Percentiles rank a stretch among this genome's conserved stretches.
Conservation (phyloP, 164 flowering plant genomes). For the Stephania yunnanensis region DNA sequence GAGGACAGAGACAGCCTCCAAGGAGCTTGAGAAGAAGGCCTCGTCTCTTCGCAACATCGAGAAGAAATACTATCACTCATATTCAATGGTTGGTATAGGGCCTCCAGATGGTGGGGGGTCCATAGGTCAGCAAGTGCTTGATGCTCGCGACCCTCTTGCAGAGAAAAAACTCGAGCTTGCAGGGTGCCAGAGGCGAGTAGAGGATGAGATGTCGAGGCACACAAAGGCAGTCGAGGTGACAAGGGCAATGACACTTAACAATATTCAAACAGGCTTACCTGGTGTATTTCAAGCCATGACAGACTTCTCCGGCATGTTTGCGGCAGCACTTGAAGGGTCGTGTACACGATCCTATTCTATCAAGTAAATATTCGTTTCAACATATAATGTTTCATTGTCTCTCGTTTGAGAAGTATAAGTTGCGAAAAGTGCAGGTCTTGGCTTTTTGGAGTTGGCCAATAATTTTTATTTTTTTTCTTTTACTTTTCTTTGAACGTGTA, state of each 20-base stretch:
- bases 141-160: conserved; percentile 84
- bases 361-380: not conserved
- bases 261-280: conserved; percentile 92
- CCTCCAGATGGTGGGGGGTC: conserved; percentile 45
- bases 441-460: conserved; percentile 14
- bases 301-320: conserved; percentile 65
- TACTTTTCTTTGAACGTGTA: conserved; percentile 17
- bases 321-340: conserved; percentile 62
- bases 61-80: conserved; percentile 79
- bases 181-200: conserved; percentile 69
- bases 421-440: conserved; percentile 18
- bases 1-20: conserved; percentile 56
- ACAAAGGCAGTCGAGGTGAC: conserved; percentile 91
- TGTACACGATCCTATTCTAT: conserved; percentile 36
- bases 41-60: conserved; percentile 63
- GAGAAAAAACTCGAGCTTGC: conserved; percentile 85
- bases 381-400: not conserved
- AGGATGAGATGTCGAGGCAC: conserved; percentile 83
- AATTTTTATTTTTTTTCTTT: conserved; percentile 4
- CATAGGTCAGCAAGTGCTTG: conserved; percentile 49
- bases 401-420: conserved; percentile 13
- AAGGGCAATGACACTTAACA: conserved; percentile 85
- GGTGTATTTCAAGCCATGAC: conserved; percentile 95
- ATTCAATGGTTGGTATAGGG: conserved; percentile 84
- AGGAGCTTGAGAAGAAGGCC: conserved; percentile 87